phyloP scores from a whole-genome alignment of 2,329 filamentous ascomycete genomes.

The Apiospora koreana region DNA sequence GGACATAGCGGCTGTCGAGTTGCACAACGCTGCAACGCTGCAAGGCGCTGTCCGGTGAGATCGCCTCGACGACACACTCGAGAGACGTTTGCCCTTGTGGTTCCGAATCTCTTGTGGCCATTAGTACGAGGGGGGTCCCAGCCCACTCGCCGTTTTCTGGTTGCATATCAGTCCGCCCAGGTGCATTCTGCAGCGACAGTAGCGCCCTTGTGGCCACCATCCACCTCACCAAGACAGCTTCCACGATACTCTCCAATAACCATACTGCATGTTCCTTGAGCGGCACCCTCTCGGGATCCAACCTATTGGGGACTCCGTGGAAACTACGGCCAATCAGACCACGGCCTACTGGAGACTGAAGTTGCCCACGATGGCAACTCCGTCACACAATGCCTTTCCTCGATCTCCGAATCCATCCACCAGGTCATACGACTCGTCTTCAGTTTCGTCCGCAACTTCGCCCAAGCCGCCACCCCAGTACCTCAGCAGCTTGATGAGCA shows the following conservation, averaged over 20 bases:
- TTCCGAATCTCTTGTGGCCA: conserved; percentile 18
- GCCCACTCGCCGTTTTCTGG: conserved; percentile 24
- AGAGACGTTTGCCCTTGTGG: conserved; percentile 2
- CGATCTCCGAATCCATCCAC: conserved; percentile 64
- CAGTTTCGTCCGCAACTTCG: conserved; percentile 62
- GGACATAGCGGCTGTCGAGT: conserved; percentile 24
- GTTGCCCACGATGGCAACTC: conserved; percentile 52
- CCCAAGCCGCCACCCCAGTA: conserved; percentile 56
- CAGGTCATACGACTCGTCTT: conserved; percentile 65
- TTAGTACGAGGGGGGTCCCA: conserved; percentile 28
- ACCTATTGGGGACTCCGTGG: conserved; percentile 40
- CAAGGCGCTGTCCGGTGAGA: conserved; percentile 6
- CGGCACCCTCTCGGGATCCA: conserved; percentile 38
- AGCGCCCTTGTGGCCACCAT: neutral
- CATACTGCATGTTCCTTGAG: conserved; percentile 43
- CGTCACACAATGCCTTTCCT: conserved; percentile 58
- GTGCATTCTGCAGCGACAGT: neutral
- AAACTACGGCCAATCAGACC: conserved; percentile 37
- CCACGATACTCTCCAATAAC: conserved; percentile 25
- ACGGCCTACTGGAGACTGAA: conserved; percentile 33
- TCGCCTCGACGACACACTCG: neutral
- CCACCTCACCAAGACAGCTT: conserved; percentile 15
- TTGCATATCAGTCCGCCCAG: conserved; percentile 27
- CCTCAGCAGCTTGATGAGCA: conserved; percentile 53
- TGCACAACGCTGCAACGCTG: conserved; percentile 27